Conservation (phyloP, 257 asterid genomes). For the Solanum chiquidenum region DNA sequence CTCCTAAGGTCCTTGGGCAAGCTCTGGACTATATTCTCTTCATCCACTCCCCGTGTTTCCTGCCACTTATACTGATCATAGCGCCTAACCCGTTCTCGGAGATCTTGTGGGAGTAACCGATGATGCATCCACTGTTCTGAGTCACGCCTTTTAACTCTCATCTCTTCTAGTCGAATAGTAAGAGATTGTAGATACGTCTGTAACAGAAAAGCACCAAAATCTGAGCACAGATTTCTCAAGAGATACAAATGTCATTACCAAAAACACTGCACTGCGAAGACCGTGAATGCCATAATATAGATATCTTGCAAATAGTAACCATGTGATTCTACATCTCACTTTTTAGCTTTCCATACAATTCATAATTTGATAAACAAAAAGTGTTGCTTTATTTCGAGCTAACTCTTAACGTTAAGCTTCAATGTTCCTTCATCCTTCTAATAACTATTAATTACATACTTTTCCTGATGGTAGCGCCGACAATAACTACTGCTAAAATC, state of each 20-base stretch:
- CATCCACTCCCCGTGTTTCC: slow-evolving; percentile 98
- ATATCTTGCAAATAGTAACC: background rate
- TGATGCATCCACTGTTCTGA: slow-evolving; percentile 99
- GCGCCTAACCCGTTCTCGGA: slow-evolving; percentile 89
- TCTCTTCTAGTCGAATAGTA: slow-evolving; percentile 95
- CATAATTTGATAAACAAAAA: background rate
- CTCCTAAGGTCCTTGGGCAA: slow-evolving; percentile 93
- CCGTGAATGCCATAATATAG: background rate
- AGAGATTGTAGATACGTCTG: slow-evolving; percentile 99
- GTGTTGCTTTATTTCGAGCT: background rate
- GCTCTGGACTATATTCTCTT: slow-evolving; percentile 78
- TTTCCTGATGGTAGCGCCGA: background rate
- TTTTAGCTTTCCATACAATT: background rate
- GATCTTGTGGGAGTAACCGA: slow-evolving; percentile 88
- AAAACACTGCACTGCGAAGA: background rate
- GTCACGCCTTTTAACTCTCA: slow-evolving; percentile 98
- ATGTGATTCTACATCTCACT: background rate
- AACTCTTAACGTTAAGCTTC: background rate
- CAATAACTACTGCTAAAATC: background rate
- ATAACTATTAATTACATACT: background rate
- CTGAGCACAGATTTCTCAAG: background rate
- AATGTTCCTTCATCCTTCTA: background rate
- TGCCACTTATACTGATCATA: slow-evolving; percentile 97
- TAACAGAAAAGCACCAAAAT: slow-evolving; percentile 2
- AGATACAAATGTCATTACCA: background rate